A percentile compares a stretch with the other conserved stretches of the same genome.
Conservation (phyloP, 352 stramenopile genomes). For the Globisporangium ultimum region DNA sequence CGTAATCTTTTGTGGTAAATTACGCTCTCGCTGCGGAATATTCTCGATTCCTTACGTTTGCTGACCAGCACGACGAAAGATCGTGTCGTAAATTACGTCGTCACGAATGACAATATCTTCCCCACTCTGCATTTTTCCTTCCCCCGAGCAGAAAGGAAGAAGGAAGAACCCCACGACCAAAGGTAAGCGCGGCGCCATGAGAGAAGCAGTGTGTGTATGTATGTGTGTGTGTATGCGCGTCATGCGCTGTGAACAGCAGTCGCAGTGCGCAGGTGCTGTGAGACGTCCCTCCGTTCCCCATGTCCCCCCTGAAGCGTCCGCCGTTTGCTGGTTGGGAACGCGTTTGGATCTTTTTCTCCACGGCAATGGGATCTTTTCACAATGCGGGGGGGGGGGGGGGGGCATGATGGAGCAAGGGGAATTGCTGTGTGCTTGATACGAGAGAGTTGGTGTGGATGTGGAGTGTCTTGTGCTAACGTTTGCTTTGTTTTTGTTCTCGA, state of each 20-base stretch:
- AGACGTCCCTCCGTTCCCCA: no score
- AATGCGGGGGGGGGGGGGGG: no score
- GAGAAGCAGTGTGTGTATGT: background rate
- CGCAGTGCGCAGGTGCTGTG: no score
- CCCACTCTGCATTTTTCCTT: conserved; percentile 3
- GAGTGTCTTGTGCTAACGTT: background rate
- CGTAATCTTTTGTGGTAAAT: background rate
- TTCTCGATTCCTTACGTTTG: conserved; percentile 7
- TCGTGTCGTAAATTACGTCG: background rate
- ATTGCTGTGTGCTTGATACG: no score
- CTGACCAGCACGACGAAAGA: background rate
- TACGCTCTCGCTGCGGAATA: conserved; percentile 1
- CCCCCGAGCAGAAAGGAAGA: background rate
- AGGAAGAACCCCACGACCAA: background rate
- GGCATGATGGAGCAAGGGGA: no score
- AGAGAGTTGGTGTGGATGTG: background rate
- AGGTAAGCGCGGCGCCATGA: background rate
- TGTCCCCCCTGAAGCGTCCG: no score
- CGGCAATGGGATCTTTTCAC: no score
- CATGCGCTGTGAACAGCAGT: no score
- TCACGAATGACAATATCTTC: background rate
- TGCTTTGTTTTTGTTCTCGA: background rate
- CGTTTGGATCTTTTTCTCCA: no score
- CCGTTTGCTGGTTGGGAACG: no score
- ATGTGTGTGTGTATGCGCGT: background rate